Base-by-base conservation (phyloP, 2,329 filamentous ascomycete species). In the Phialophora chinensis region DNA sequence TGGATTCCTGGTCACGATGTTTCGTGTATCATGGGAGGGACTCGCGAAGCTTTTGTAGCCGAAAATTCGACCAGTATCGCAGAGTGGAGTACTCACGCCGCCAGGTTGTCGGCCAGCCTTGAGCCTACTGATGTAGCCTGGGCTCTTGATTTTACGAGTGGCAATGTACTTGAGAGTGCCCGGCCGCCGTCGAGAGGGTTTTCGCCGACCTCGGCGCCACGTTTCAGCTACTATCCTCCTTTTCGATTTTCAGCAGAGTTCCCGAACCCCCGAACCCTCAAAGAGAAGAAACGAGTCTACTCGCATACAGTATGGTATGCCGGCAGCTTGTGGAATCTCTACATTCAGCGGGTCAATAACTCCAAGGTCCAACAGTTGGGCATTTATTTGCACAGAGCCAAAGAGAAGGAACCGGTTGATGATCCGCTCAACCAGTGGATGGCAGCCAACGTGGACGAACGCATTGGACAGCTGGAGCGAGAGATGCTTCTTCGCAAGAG, bases 251-350 rank as follows among this genome's bases (percentile, higher is more conserved):
- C 84, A 11, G 85, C 83, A 14, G 85, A 87, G 66, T 87, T 87
- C 60, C 84, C 84, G 0, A 85, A 84, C 67, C 84, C 85, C 1
- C 79, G 83, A 17, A 79, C 82, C 6, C 76, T 87, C 27, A 87
- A 86, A 66, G 85, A 87, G 72, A 86, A 85, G 76, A 87, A 86
- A 73, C 78, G 85, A 0, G 83, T 87, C 8, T 87, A 87, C 73
- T 85, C 82, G 11, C 81, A 84, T 35, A 87, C 85, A 2, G 84
- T 87, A 4, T 87, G 85, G 71, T 87, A 87, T 66, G 85, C 85
- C 3, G 85, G 85, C 2, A 84, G 81, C 20, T 75, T 86, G 17
- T 87, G 85, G 85, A 87, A 87, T 69, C 84, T 87, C n/a, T 87
- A 87, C 73, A 86, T 87, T 11, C 85, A 87, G 71, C 86, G 86